Base-by-base conservation (phyloP, 2,329 filamentous ascomycete genomes). In the Fusarium incarnatum region DNA sequence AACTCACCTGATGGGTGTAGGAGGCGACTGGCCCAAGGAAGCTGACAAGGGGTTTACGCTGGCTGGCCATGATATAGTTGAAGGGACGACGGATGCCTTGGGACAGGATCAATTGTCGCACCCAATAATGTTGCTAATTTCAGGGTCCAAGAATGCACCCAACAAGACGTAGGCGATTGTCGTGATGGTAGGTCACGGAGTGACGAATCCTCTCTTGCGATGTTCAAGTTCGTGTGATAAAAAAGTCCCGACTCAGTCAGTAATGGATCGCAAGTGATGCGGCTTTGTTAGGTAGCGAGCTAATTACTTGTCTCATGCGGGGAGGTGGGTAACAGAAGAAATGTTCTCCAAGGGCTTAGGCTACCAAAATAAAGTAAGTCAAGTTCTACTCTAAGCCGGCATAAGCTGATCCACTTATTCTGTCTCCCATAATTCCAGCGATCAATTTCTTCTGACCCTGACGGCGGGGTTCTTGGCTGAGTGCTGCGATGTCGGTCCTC, bases 21-120 rank as follows among this genome's bases (percentile, higher is more conserved):
- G 84, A 86, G 18, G 84, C 81, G 47, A 79, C 75, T 30, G 84
- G 84, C 22, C 84, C 84, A n/a, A 86, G 75, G 74, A 84, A 86
- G 72, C 82, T 82, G 62, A 86, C 84, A 34, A 81, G 72, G 16
- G 82, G 82, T 68, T 82, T 82, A 50, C 56, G 44, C 47, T 67
- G 64, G 25, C 76, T 69, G 34, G 75, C 48, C 73, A 77, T 78
- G 74, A 67, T 77, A 46, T 34, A 37, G 34, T 37, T 37, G 18
- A 37, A 37, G 34, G 34, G 18, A 37, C 16, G 34, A 37, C 18
- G 5, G 18, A 37, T 37, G 55, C 50, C 30, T 61, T 57, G 64
- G 60, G 46, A 46, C 53, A 40, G 30, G 20, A 50, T 23, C 28
- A 48, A 64, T 56, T 67, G 61, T 42, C 53, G 47, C 40, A 50